Percentiles rank a stretch among this genome's conserved stretches.
Conservation (phyloP, 768 basidiomycete genomes). For the Mycena indigotica region DNA sequence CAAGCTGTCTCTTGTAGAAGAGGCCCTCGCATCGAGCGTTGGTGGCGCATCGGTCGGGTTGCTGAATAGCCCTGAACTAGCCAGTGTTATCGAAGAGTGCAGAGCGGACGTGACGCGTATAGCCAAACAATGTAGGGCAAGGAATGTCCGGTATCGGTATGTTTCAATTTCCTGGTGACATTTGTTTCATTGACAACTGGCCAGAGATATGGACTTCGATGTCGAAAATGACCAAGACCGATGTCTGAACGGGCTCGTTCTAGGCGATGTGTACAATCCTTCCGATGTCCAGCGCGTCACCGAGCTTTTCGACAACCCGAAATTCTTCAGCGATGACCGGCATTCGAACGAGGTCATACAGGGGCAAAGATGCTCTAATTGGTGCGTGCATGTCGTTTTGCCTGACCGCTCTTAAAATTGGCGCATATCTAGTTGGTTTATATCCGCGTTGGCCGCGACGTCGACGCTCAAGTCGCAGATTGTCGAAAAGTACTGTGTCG, state of each 20-base stretch:
- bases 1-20: constrained; percentile 23
- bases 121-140: constrained; percentile 9
- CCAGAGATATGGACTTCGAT: constrained; percentile 37
- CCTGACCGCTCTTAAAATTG: too few relatives aligned
- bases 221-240: constrained; percentile 31
- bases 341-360: constrained; percentile 33
- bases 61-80: constrained; percentile 7
- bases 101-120: constrained; percentile 10
- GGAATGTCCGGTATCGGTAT: constrained; percentile 9
- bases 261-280: constrained; percentile 23
- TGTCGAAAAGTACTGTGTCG: constrained; percentile 39
- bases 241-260: constrained; percentile 30
- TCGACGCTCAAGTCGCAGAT: constrained; percentile 32
- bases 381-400: too few relatives aligned
- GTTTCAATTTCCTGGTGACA: not conserved
- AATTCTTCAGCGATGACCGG: constrained; percentile 31
- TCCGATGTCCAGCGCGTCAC: constrained; percentile 33
- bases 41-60: not conserved
- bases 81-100: constrained; percentile 8
- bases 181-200: not conserved
- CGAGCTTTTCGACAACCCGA: constrained; percentile 34
- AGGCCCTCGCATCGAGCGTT: not conserved
- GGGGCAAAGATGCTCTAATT: constrained; percentile 32
- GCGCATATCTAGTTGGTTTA: too few relatives aligned
- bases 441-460: constrained; percentile 34